Evolutionary conservation across 306 rosid genomes (phyloP).

Genomic region (Cyamopsis tetragonoloba): DNA sequence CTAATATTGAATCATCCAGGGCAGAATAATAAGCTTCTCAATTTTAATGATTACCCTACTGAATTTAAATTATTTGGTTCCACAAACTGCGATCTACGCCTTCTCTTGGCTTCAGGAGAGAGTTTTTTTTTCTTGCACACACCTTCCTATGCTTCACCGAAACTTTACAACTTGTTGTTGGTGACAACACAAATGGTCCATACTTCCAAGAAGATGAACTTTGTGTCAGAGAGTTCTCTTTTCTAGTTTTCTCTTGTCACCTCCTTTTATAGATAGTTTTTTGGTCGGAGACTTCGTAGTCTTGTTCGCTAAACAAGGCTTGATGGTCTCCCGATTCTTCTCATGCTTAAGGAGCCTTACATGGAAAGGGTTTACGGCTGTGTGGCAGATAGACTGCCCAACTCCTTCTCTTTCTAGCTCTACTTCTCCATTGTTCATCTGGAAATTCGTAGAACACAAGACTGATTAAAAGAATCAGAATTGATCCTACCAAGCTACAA

Average conservation of each 20-base stretch:
- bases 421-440: conserved; percentile 85
- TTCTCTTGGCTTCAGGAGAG: conserved; percentile 72
- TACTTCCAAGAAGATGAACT: conserved; percentile 23
- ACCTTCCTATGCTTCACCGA: conserved; percentile 50
- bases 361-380: conserved; percentile 62
- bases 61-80: conserved; percentile 58
- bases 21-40: background rate
- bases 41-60: no score
- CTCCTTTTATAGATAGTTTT: no score
- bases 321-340: conserved; percentile 27
- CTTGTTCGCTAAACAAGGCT: conserved; percentile 46
- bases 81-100: conserved; percentile 52
- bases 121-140: conserved; percentile 38
- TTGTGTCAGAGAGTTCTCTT: conserved; percentile 40
- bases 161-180: conserved; percentile 47
- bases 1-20: conserved; percentile 1
- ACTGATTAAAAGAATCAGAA: background rate
- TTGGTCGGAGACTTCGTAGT: conserved; percentile 50
- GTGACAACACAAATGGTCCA: conserved; percentile 21
- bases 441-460: conserved; percentile 24
- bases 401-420: conserved; percentile 51
- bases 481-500: background rate
- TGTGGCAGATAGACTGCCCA: conserved; percentile 52
- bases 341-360: conserved; percentile 53
- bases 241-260: conserved; percentile 24